Evolutionary conservation across 345 rosid genomes (phyloP).

Genomic region (Brassica rapa): DNA sequence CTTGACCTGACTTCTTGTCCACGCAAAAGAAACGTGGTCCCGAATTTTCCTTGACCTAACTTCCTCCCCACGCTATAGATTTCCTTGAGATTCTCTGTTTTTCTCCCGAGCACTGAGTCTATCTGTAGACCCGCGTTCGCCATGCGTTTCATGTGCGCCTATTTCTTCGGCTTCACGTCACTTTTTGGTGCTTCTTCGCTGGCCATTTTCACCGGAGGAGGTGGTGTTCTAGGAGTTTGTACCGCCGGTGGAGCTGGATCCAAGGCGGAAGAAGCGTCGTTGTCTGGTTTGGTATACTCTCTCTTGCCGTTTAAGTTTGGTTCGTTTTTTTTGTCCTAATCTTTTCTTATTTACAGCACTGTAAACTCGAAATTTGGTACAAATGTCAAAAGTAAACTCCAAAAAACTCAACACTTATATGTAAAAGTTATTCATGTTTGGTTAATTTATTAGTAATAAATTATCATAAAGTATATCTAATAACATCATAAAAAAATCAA

Average conservation of each 20-base stretch:
- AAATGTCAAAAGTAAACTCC: too few species aligned
- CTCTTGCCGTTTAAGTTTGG: too few species aligned
- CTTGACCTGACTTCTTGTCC: slow-evolving; percentile 64
- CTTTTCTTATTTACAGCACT: too few species aligned
- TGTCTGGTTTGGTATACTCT: not conserved
- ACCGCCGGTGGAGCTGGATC: slow-evolving; percentile 37
- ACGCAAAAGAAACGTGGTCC: slow-evolving; percentile 78
- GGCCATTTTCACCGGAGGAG: slow-evolving; percentile 64
- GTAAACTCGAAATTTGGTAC: too few species aligned
- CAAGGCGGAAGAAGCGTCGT: slow-evolving; percentile 27
- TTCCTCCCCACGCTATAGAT: slow-evolving; percentile 75
- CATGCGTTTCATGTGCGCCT: slow-evolving; percentile 56
- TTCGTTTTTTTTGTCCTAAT: too few species aligned
- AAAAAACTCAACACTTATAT: not conserved
- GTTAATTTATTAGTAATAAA: not conserved
- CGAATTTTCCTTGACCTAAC: slow-evolving; percentile 96
- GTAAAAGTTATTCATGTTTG: not conserved
- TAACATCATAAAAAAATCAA: not conserved
- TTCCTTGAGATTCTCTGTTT: slow-evolving; percentile 81
- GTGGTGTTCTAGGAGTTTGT: slow-evolving; percentile 57
- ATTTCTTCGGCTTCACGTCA: slow-evolving; percentile 53
- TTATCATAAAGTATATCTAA: not conserved
- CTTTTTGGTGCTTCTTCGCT: slow-evolving; percentile 36
- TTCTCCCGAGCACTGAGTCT: slow-evolving; percentile 75
- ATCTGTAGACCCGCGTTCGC: slow-evolving; percentile 62